Conservation (phyloP, 2,329 filamentous ascomycete species). For the Fusarium sp. region DNA sequence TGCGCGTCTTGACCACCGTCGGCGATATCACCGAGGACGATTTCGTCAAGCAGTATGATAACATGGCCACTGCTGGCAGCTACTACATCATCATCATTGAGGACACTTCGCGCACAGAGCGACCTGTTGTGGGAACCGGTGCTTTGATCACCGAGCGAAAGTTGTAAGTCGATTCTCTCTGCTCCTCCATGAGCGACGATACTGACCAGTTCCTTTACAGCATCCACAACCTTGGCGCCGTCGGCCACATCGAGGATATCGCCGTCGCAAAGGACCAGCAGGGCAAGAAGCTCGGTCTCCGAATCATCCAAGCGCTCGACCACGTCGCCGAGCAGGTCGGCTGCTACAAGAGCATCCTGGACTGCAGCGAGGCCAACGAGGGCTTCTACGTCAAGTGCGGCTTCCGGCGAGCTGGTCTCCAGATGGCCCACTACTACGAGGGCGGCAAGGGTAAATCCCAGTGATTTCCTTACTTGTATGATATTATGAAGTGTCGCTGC, state of each 20-base stretch:
- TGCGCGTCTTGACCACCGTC: conserved; percentile 92
- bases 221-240: conserved; percentile 83
- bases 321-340: conserved; percentile 87
- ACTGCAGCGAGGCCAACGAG: conserved; percentile 96
- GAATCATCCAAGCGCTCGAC: conserved; percentile 94
- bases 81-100: conserved; percentile 92
- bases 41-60: conserved; percentile 85
- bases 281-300: conserved; percentile 93
- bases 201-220: conserved; percentile 55
- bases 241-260: conserved; percentile 98
- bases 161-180: conserved; percentile 72
- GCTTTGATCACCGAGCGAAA: conserved; percentile 93
- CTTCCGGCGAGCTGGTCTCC: conserved; percentile 88
- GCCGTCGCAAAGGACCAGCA: conserved; percentile 95
- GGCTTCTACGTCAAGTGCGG: conserved; percentile 99
- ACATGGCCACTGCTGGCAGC: conserved; percentile 78
- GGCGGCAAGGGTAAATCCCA: conserved; percentile 61
- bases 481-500: not conserved
- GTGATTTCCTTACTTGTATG: conserved; percentile 39
- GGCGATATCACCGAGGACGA: conserved; percentile 82
- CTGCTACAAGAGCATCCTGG: conserved; percentile 97
- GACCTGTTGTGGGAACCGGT: conserved; percentile 87
- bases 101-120: conserved; percentile 69
- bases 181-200: not conserved
- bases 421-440: conserved; percentile 98